These are phyloP conservation scores for Pisolithus thermaeus DNA, from an alignment of 1,284 basidiomycete species.

Conservation along the genomic window DNA sequence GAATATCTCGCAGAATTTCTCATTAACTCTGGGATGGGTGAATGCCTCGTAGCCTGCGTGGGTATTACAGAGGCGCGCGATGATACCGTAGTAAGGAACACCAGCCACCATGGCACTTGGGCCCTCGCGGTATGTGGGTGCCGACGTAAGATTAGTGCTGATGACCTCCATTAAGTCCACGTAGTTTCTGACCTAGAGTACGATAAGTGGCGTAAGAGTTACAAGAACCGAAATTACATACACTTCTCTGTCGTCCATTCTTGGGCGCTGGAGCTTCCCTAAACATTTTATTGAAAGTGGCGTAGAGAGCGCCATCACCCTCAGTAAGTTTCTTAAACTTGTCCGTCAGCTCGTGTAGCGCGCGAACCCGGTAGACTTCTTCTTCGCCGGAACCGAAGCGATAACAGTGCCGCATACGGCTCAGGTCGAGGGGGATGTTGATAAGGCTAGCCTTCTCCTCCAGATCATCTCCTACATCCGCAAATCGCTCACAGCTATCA, in stretches of 20 bases:
- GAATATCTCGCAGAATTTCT: background rate
- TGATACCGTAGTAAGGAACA: background rate
- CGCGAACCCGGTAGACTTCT: no score
- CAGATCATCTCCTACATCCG: background rate
- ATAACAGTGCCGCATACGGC: no score
- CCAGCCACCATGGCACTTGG: background rate
- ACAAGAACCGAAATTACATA: background rate
- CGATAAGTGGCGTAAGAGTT: background rate
- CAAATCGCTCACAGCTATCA: background rate
- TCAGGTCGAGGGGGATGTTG: no score
- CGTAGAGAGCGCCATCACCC: no score
- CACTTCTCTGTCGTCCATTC: background rate
- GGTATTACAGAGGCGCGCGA: background rate
- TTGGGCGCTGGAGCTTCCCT: background rate
- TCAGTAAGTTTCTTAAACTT: no score
- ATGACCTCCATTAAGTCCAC: background rate
- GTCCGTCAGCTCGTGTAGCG: no score
- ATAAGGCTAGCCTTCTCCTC: no score
- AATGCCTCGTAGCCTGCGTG: background rate
- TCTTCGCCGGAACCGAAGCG: no score
- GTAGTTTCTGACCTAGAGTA: background rate
- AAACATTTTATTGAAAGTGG: background rate
- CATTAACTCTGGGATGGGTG: background rate
- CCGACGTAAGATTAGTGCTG: background rate
- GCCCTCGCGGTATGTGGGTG: background rate